Conservation (phyloP, 352 stramenopile genomes). For the Discostella stelligera region DNA sequence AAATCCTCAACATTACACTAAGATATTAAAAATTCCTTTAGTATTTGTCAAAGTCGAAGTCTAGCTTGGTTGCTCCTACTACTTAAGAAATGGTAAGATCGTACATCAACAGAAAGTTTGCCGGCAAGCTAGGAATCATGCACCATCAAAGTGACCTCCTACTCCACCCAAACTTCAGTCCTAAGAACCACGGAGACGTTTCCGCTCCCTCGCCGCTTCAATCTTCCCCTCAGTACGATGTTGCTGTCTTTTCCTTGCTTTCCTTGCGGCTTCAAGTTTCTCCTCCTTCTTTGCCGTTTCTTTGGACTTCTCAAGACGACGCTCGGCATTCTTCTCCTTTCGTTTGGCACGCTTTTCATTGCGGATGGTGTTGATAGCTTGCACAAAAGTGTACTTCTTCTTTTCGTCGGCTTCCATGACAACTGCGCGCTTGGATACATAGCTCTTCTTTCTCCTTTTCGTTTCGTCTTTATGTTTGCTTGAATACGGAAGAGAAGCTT, state of each 20-base stretch:
- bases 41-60: too few species aligned
- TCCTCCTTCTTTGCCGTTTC: conserved; percentile 90
- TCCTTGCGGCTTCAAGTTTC: conserved; percentile 82
- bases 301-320: conserved; percentile 88
- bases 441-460: conserved; percentile 82
- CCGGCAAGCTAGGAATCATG: too few species aligned
- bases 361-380: conserved; percentile 95
- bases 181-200: conserved; percentile 46
- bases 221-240: conserved; percentile 75
- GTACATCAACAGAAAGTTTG: too few species aligned
- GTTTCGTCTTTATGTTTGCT: conserved; percentile 95
- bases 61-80: too few species aligned
- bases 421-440: conserved; percentile 86
- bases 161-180: background rate
- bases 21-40: too few species aligned
- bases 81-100: too few species aligned
- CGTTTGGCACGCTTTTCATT: conserved; percentile 94
- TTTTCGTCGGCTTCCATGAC: conserved; percentile 95
- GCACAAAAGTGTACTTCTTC: conserved; percentile 95
- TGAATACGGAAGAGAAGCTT: conserved; percentile 94
- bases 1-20: too few species aligned
- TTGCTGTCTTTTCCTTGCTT: conserved; percentile 74
- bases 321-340: conserved; percentile 88
- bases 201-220: conserved; percentile 64
- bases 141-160: too few species aligned